These are phyloP conservation scores for Colletotrichum lupini DNA, from an alignment of 2,329 filamentous ascomycete genomes.

Conservation along the genomic window DNA sequence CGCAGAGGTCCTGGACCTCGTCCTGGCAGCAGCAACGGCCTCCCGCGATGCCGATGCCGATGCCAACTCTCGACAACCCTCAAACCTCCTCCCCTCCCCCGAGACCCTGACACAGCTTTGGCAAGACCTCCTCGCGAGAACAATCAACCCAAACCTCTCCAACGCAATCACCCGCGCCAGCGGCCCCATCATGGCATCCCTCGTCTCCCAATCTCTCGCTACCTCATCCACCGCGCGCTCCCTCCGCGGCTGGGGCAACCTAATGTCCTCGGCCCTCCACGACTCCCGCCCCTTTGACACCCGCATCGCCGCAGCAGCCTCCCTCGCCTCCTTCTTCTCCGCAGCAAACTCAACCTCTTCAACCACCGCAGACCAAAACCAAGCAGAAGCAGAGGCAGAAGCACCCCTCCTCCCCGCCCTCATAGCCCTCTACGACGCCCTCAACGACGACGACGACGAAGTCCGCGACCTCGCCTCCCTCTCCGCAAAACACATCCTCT, in stretches of 20 bases:
- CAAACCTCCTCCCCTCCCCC: slow-evolving; percentile 45
- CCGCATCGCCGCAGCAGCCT: slow-evolving; percentile 68
- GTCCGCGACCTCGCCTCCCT: slow-evolving; percentile 74
- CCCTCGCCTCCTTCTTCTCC: slow-evolving; percentile 64
- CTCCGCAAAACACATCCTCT: slow-evolving; percentile 59
- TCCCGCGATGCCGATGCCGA: too few species aligned
- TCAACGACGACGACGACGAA: slow-evolving; percentile 94
- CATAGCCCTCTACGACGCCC: slow-evolving; percentile 76
- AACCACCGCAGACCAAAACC: background rate
- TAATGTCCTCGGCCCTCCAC: slow-evolving; percentile 50
- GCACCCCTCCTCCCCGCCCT: slow-evolving; percentile 64
- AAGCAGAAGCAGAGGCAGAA: slow-evolving; percentile 36
- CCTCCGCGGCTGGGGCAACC: slow-evolving; percentile 57
- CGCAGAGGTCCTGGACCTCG: slow-evolving; percentile 54
- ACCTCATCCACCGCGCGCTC: slow-evolving; percentile 33
- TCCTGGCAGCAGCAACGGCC: slow-evolving; percentile 40
- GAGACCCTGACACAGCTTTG: slow-evolving; percentile 53
- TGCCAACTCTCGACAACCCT: slow-evolving; percentile 28
- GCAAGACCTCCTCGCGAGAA: slow-evolving; percentile 48
- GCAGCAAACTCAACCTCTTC: slow-evolving; percentile 39
- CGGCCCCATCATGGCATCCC: slow-evolving; percentile 55
- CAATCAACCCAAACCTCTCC: slow-evolving; percentile 59
- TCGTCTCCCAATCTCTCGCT: slow-evolving; percentile 39
- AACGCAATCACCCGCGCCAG: slow-evolving; percentile 61
- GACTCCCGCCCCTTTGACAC: slow-evolving; percentile 69